Evolutionary conservation across 164 flowering plant species (phyloP), one percentile per base, ranked within the genome.

Genomic region (Aristolochia californica): DNA sequence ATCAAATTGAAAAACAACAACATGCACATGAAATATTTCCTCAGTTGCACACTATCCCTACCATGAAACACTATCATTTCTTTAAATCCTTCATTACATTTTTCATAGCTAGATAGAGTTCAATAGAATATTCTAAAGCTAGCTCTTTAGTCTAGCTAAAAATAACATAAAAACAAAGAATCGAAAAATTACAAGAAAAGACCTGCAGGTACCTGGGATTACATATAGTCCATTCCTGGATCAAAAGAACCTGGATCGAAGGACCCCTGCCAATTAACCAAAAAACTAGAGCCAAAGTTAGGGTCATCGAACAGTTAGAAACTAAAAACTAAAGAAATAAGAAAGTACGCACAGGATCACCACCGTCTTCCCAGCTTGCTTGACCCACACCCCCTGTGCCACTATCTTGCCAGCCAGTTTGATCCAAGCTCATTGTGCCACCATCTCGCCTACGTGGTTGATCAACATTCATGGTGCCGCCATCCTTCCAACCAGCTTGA

Each of bases 221-320:
- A 24, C 54, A 51, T 51, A 26, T 51, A 51, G 54, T 22, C 24
- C 54, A 51, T 51, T 51, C 26, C 54, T 51, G 54, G 54, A 51
- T 51, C 54, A 51, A 34, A 34, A 34, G 30, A 28, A 28, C 11
- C 10, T 34, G 40, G 40, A 7, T 34, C 40, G 10, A 18, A 22
- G 54, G 21, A 18, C 13, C 54, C 54, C 25, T 51, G 54, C 25
- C 24, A 24, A 51, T n/a, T 22, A 51, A 51, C 2, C 54, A 18
- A 16, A 22, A 51, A 22, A 22, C 2, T 4, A 51, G 1, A 18
- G 21, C 26, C 5, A 51, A 51, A 51, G 10, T 47, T 18, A 51
- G 26, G 7, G 24, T 18, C 4, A 51, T 14, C 21, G 54, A 22
- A n/a, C 25, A 21, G 16, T 5, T 22, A 22, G 13, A 47, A 47